These are phyloP conservation scores for Schoenoplectus triqueter DNA, from an alignment of 202 grass and related monocot species.

Conservation along the genomic window DNA sequence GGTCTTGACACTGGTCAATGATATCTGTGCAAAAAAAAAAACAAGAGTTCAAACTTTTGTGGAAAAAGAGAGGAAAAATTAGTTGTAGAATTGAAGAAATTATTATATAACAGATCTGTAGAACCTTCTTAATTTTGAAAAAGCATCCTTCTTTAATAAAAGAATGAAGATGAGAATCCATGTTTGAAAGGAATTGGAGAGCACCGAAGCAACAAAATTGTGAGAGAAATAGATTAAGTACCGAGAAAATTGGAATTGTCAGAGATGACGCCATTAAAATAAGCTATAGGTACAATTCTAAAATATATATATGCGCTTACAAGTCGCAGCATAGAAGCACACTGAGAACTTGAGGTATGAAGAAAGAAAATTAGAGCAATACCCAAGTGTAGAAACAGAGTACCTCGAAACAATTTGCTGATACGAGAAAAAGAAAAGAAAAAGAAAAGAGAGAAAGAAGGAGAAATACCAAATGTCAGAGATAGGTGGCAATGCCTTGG, in stretches of 20 bases:
- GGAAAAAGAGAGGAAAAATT: background rate
- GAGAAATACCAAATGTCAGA: constrained; percentile 21
- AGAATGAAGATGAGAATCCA: constrained; percentile 20
- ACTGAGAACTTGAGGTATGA: constrained; percentile 20
- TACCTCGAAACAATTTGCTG: constrained; percentile 11
- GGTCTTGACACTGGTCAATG: constrained; percentile 13
- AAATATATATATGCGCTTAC: background rate
- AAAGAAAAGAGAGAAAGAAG: background rate
- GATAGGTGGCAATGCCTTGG: constrained; percentile 6
- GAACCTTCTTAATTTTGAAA: background rate
- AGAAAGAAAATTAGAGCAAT: constrained; percentile 5
- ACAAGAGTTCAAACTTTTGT: constrained; percentile 19
- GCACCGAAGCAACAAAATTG: background rate
- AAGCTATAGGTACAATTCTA: background rate
- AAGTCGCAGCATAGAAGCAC: background rate
- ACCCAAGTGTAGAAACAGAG: constrained; percentile 23
- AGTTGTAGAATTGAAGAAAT: constrained; percentile 8
- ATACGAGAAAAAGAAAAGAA: background rate
- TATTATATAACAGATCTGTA: background rate
- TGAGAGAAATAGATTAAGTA: background rate
- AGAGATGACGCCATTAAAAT: constrained; percentile 10
- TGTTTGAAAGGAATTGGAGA: background rate
- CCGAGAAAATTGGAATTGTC: background rate
- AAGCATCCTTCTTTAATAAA: background rate
- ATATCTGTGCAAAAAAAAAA: constrained; percentile 21